A percentile compares a stretch with the other conserved stretches of the same genome.
Conservation (phyloP, 2,329 filamentous ascomycete genomes). For the Fusarium lateritium region DNA sequence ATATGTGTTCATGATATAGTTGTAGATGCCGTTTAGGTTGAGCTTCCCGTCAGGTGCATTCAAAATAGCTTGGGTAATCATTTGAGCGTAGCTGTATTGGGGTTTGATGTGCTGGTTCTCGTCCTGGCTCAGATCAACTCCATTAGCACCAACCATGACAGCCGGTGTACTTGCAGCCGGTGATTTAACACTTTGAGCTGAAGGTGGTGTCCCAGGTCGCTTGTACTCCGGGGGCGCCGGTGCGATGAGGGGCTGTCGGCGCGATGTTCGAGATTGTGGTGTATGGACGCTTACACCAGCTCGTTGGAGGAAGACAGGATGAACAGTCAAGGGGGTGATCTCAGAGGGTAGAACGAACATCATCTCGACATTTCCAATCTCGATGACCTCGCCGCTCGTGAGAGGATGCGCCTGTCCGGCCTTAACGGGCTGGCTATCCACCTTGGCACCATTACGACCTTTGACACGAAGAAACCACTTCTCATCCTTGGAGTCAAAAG, state of each 20-base stretch:
- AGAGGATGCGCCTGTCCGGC: constrained; percentile 76
- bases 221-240: constrained; percentile 73
- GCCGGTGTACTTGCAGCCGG: constrained; percentile 56
- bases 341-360: constrained; percentile 95
- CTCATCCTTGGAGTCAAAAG: constrained; percentile 76
- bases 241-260: constrained; percentile 65
- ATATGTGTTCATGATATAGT: constrained; percentile 91
- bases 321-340: constrained; percentile 75
- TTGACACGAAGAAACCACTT: constrained; percentile 90
- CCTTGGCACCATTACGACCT: constrained; percentile 90
- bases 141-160: constrained; percentile 60
- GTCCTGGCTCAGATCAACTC: constrained; percentile 85
- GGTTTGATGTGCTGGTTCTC: constrained; percentile 93
- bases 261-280: constrained; percentile 49
- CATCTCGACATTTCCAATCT: constrained; percentile 96
- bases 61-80: constrained; percentile 97
- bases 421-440: constrained; percentile 82
- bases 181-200: constrained; percentile 56
- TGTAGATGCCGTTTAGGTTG: constrained; percentile 93
- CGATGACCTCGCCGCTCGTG: constrained; percentile 89
- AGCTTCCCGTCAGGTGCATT: constrained; percentile 89
- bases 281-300: constrained; percentile 66
- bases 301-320: constrained; percentile 78
- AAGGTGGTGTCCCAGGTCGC: constrained; percentile 73
- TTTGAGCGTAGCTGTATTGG: constrained; percentile 94